Evolutionary conservation across 225 moss, liverwort and hornwort species (phyloP).

Genomic region (Lunularia cruciata): DNA sequence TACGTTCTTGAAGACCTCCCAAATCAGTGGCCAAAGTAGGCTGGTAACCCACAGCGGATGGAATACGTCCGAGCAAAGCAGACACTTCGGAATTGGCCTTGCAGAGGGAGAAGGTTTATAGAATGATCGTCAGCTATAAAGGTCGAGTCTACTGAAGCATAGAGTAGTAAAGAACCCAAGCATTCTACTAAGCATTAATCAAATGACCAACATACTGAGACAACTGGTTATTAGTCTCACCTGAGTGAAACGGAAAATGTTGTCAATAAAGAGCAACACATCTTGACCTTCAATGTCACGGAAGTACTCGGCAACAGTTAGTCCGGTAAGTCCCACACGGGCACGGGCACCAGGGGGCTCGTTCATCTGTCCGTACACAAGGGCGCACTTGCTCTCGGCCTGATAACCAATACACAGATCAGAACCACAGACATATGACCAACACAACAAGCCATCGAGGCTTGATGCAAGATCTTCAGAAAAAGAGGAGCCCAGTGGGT

Average conservation of each 20-base stretch:
- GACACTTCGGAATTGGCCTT: constrained; percentile 99
- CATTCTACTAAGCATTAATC: no score
- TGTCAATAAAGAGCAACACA: constrained; percentile 91
- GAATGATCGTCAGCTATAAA: no score
- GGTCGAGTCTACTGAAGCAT: no score
- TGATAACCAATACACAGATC: constrained; percentile 17
- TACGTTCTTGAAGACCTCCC: constrained; percentile 93
- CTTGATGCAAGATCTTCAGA: neutral
- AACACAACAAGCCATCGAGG: no score
- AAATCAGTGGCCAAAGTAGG: constrained; percentile 93
- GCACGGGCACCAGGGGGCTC: constrained; percentile 70
- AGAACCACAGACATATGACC: no score
- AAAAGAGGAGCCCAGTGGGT: neutral
- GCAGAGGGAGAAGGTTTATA: neutral
- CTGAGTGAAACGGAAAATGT: constrained; percentile 99
- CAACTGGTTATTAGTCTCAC: constrained; percentile 48
- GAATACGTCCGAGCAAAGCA: constrained; percentile 90
- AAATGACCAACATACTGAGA: no score
- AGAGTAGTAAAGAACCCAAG: no score
- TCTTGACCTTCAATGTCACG: constrained; percentile 94
- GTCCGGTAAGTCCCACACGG: constrained; percentile 73
- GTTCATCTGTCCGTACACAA: constrained; percentile 71
- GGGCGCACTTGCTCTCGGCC: constrained; percentile 63
- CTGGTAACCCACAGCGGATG: constrained; percentile 96
- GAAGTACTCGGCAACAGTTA: constrained; percentile 97